These are phyloP conservation scores for Schizophyllum amplum DNA, from an alignment of 1,284 basidiomycete genomes.

Conservation along the genomic window DNA sequence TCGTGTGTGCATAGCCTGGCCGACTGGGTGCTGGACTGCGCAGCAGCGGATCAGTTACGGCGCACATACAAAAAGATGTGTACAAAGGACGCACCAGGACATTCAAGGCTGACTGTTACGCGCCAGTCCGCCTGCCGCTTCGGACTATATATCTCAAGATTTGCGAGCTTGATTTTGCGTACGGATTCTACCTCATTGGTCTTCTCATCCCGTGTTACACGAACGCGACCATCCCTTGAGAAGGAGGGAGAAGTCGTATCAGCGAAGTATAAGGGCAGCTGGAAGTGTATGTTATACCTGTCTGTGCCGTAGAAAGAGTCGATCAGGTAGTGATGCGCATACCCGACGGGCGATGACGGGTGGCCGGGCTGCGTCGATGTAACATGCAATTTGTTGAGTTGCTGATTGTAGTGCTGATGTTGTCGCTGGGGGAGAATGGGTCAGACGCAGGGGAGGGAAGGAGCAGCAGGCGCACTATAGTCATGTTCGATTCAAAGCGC, in stretches of 20 bases:
- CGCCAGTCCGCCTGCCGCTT: slow-evolving; percentile 85
- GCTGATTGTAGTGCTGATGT: slow-evolving; percentile 78
- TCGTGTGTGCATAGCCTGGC: slow-evolving; percentile 49
- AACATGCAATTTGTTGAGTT: slow-evolving; percentile 74
- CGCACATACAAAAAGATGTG: slow-evolving; percentile 4
- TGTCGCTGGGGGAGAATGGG: slow-evolving; percentile 48
- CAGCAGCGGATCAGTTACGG: neutral
- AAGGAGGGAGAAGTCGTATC: no score
- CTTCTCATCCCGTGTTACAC: slow-evolving; percentile 82
- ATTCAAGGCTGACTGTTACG: slow-evolving; percentile 85
- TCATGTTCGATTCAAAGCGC: slow-evolving; percentile 90
- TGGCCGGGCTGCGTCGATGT: slow-evolving; percentile 41
- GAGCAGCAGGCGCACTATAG: slow-evolving; percentile 45
- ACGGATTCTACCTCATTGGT: slow-evolving; percentile 56
- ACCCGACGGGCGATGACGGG: slow-evolving; percentile 55
- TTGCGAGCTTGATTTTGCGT: slow-evolving; percentile 77
- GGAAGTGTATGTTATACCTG: no score
- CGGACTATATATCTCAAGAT: slow-evolving; percentile 85
- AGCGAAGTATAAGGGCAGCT: no score
- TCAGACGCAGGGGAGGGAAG: slow-evolving; percentile 11
- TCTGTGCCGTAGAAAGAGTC: slow-evolving; percentile 75
- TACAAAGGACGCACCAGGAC: slow-evolving; percentile 44
- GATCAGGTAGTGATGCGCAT: slow-evolving; percentile 71
- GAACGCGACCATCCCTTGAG: slow-evolving; percentile 55
- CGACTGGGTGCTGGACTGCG: slow-evolving; percentile 53